Percentiles rank a stretch among this genome's conserved stretches.
Evolutionary conservation across 345 rosid genomes (phyloP).

Genomic region (Tarenaya hassleriana): DNA sequence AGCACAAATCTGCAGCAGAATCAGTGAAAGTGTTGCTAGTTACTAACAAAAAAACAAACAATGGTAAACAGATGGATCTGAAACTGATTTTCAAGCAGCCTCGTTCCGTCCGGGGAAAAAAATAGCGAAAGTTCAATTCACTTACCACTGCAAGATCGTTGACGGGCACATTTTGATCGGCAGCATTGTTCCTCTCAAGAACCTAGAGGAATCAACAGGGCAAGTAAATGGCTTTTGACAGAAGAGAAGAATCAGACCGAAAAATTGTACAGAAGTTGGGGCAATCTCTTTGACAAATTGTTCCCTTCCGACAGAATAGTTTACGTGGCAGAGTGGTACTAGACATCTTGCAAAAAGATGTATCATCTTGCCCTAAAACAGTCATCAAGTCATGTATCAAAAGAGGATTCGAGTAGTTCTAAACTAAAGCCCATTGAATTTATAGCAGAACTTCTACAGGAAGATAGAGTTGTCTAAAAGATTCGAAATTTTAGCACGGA

Average conservation of each 20-base stretch:
- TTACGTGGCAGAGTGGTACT: too few relatives aligned
- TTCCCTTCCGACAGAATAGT: too few relatives aligned
- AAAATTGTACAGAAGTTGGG: neutral
- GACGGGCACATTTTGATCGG: slow-evolving; percentile 38
- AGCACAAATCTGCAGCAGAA: slow-evolving; percentile 66
- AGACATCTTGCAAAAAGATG: too few relatives aligned
- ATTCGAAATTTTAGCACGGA: neutral
- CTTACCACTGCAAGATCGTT: slow-evolving; percentile 69
- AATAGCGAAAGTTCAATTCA: neutral
- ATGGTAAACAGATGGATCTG: neutral
- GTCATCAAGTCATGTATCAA: too few relatives aligned
- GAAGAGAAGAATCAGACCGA: neutral
- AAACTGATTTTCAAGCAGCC: too few relatives aligned
- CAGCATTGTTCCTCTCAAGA: slow-evolving; percentile 47
- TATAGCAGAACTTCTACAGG: too few relatives aligned
- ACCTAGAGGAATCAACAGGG: slow-evolving; percentile 41
- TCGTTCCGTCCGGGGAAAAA: too few relatives aligned
- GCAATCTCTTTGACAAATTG: too few relatives aligned
- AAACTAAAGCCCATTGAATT: too few relatives aligned
- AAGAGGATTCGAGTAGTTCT: too few relatives aligned
- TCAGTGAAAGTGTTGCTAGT: neutral
- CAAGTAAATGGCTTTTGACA: slow-evolving; percentile 13
- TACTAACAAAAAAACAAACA: neutral
- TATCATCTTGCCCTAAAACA: too few relatives aligned
- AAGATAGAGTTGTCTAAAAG: too few relatives aligned